These are phyloP conservation scores for Pichia sp. DNA, from an alignment of 1,139 yeast species.

Conservation along the genomic window DNA sequence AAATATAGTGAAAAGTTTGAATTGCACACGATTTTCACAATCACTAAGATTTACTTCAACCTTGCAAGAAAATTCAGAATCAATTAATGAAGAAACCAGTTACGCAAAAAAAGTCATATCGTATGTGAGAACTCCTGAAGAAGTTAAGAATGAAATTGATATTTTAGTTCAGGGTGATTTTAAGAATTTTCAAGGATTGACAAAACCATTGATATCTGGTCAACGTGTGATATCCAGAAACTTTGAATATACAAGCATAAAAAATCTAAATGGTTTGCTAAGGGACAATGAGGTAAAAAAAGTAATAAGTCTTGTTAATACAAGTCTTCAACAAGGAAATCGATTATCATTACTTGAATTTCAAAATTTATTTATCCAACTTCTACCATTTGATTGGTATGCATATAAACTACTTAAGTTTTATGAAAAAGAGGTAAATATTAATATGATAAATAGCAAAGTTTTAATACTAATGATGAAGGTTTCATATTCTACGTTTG, in stretches of 20 bases:
- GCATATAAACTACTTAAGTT: constrained; percentile 12
- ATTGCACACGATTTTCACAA: background rate
- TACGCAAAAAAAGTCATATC: constrained; percentile 4
- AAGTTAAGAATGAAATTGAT: constrained; percentile 1
- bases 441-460: constrained; percentile 7
- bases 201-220: background rate
- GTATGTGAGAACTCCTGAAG: constrained; percentile 3
- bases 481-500: constrained; percentile 18
- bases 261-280: constrained; percentile 4
- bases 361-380: constrained; percentile 13
- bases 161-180: constrained; percentile 4
- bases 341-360: constrained; percentile 13
- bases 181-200: constrained; percentile 1
- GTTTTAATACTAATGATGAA: constrained; percentile 14
- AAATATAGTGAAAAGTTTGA: background rate
- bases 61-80: background rate
- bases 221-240: constrained; percentile 3
- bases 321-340: background rate
- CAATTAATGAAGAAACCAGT: background rate
- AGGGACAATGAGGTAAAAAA: constrained; percentile 11
- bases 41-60: background rate
- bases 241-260: constrained; percentile 4
- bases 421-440: constrained; percentile 7
- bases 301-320: constrained; percentile 6
- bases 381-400: constrained; percentile 13